Evolutionary conservation across 2,329 filamentous ascomycete genomes (phyloP).

Genomic region (Penicillium sp.): DNA sequence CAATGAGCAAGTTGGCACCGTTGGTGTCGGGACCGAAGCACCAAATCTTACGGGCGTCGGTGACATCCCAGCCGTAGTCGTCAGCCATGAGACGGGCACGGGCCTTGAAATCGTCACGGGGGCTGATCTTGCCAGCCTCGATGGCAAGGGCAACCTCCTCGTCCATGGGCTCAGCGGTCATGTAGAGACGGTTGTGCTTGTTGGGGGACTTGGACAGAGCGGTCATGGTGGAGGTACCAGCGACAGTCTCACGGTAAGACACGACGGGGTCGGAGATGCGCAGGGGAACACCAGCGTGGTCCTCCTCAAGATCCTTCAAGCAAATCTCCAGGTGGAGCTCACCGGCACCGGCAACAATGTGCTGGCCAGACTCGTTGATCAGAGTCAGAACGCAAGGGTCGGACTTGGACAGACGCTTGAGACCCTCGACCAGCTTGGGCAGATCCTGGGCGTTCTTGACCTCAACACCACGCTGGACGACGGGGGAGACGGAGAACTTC

Average conservation of each 20-base stretch:
- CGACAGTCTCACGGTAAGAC: conserved; percentile 95
- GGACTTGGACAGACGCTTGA: conserved; percentile 99
- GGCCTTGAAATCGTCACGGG: conserved; percentile 98
- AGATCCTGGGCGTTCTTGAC: conserved; percentile 99
- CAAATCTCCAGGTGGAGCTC: conserved; percentile 99
- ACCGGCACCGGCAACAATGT: conserved; percentile 98
- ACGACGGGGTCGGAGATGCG: conserved; percentile 98
- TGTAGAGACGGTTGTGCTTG: conserved; percentile 99
- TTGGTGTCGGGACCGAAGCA: conserved; percentile 97
- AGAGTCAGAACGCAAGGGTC: conserved; percentile 94
- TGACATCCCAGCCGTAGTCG: conserved; percentile 98
- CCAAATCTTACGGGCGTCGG: conserved; percentile 99
- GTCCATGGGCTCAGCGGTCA: conserved; percentile 80
- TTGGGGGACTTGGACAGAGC: conserved; percentile 99
- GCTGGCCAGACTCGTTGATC: conserved; percentile 90
- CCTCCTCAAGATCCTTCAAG: conserved; percentile 99
- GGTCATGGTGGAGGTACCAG: conserved; percentile 78
- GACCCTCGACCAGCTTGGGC: conserved; percentile 99
- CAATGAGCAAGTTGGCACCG: conserved; percentile 95
- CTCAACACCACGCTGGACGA: conserved; percentile 97
- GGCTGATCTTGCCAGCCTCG: conserved; percentile 82
- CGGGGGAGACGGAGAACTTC: conserved; percentile 99
- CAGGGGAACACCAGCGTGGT: conserved; percentile 97
- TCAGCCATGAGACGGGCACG: conserved; percentile 95
- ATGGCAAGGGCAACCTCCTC: conserved; percentile 91